phyloP scores from a whole-genome alignment of 2,329 filamentous ascomycete species.

The Pseudogymnoascus verrucosus region DNA sequence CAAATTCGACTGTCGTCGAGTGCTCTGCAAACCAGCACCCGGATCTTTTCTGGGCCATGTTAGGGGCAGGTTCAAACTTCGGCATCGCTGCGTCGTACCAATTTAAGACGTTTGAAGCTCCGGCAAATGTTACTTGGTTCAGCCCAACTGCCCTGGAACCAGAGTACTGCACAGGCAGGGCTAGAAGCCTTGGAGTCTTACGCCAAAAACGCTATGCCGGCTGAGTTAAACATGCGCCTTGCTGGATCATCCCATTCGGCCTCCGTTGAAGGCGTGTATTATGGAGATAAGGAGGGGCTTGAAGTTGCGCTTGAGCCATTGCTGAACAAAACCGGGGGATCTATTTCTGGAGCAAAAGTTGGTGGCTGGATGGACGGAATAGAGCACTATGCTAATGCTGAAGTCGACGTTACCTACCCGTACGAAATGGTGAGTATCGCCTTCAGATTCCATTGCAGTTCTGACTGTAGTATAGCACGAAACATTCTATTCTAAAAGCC shows the following conservation, averaged over 20 bases:
- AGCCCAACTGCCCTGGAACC: slow-evolving; percentile 13
- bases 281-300: not conserved
- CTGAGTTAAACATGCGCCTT: not conserved
- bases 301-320: not conserved
- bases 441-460: not conserved
- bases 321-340: not conserved
- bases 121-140: slow-evolving; percentile 21
- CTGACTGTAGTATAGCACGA: slow-evolving; percentile 27
- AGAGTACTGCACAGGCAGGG: not conserved
- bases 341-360: not conserved
- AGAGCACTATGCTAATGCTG: not conserved
- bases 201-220: not conserved
- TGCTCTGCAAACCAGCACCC: slow-evolving; percentile 20
- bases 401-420: not conserved
- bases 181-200: not conserved
- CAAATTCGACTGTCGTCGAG: slow-evolving; percentile 24
- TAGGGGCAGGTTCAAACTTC: slow-evolving; percentile 30
- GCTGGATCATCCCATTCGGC: not conserved
- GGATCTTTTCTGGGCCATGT: slow-evolving; percentile 28
- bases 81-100: slow-evolving; percentile 28
- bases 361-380: not conserved
- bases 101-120: slow-evolving; percentile 29
- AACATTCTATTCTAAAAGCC: slow-evolving; percentile 50
- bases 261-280: not conserved
- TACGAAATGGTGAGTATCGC: not conserved